Percentiles rank a stretch among this genome's conserved stretches.
These are phyloP conservation scores for Podospora comata DNA, from an alignment of 495 filamentous ascomycete species.

Conservation along the genomic window DNA sequence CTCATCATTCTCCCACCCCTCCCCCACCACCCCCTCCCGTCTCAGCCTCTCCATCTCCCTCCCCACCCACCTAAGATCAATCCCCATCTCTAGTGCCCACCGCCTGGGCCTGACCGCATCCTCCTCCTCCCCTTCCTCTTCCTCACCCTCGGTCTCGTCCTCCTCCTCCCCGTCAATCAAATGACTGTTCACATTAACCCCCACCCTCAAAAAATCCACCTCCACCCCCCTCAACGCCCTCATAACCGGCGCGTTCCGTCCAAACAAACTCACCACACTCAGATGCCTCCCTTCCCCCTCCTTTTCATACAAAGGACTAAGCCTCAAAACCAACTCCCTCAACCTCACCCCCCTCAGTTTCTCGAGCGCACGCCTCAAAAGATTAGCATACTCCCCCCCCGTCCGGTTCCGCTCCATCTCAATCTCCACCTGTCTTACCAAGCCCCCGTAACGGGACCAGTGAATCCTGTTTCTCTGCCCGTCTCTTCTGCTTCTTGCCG, in stretches of 20 bases:
- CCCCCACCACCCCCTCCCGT: neutral
- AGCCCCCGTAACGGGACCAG: conserved; percentile 34
- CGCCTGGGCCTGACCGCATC: neutral
- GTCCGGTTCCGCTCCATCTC: conserved; percentile 37
- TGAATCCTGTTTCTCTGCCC: conserved; percentile 26
- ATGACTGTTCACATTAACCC: conserved; percentile 25
- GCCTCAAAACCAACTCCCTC: conserved; percentile 34
- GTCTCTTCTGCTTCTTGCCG: neutral
- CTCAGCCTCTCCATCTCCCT: conserved; percentile 11
- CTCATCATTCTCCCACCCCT: conserved; percentile 22
- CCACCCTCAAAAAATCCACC: conserved; percentile 25
- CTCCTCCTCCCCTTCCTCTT: neutral
- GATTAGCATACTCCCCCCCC: conserved; percentile 20
- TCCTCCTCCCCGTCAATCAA: conserved; percentile 5
- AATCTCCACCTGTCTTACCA: conserved; percentile 39
- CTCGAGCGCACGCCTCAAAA: conserved; percentile 26
- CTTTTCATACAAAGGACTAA: conserved; percentile 15
- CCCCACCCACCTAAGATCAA: conserved; percentile 29
- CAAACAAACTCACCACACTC: conserved; percentile 27
- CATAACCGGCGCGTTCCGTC: conserved; percentile 7
- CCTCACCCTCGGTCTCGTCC: neutral
- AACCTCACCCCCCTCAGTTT: conserved; percentile 15
- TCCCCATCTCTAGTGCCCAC: conserved; percentile 27
- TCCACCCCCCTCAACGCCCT: conserved; percentile 25
- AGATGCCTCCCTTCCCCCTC: conserved; percentile 14